Evolutionary conservation across 495 filamentous ascomycete genomes (phyloP), one percentile per base, ranked within the genome.

Genomic region (Podospora pseudocomata): DNA sequence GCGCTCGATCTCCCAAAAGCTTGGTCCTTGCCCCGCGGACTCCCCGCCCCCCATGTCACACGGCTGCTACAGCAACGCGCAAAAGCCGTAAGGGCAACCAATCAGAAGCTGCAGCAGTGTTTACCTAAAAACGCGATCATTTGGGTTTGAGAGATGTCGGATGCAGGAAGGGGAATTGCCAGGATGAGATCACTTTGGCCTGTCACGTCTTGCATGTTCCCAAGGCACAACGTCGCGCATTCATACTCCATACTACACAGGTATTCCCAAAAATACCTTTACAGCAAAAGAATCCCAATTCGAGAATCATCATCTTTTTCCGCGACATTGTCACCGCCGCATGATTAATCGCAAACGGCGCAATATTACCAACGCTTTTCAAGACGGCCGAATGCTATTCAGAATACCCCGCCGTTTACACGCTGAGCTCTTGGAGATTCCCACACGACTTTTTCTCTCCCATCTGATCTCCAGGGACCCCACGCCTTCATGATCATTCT

Each of bases 91-190:
- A 27, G 44, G 62, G 18, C n/a, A 5, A 23, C 67, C 70, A 72
- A 67, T 65, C 64, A 67, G 20, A 18, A 34, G 18, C 16, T n/a
- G 49, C 39, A n/a, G 2, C 26, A 32, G 23, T 72, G 70, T 72
- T 72, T 72, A 72, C 67, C 67, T n/a, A 64, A 67, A 67, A 67
- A 72, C 70, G 70, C 70, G 70, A 72, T 64, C 13, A 63, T 63
- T 63, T 49, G 28, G 11, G 20, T 61, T 23, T 23, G 23, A 23
- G 59, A 61, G 59, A 32, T 32, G 16, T 5, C 6, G 7, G 16
- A 28, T 27, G 20, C 28, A 7, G 5, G 27, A 27, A 32, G 59
- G 26, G 55, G 39, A 26, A 7, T 44, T 28, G 16, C 16, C 65
- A 53, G 20, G 60, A 19, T 56, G 19, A n/a, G 27, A 18, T 23